phyloP scores from a whole-genome alignment of 2,329 filamentous ascomycete species.

The Dactylellina parvicollis region DNA sequence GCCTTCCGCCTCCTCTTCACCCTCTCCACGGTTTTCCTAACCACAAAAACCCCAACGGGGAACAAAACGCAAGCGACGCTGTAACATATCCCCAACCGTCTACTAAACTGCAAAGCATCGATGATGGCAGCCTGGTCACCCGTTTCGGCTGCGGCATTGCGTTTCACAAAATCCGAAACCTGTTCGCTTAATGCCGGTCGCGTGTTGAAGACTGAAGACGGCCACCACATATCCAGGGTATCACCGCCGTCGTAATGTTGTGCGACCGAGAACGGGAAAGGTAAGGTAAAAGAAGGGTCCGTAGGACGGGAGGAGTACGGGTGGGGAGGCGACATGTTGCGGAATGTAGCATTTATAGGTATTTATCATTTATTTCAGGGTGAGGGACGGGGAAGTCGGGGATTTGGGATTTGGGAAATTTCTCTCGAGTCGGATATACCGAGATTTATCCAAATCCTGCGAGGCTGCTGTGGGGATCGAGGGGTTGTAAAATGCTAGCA shows the following conservation, averaged over 20 bases:
- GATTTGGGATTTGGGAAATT: too few relatives aligned
- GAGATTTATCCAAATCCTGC: too few relatives aligned
- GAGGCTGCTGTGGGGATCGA: too few relatives aligned
- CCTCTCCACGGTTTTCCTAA: constrained; percentile 16
- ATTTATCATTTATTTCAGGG: background rate
- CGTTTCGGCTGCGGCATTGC: background rate
- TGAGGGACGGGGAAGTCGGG: background rate
- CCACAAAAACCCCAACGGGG: constrained; percentile 31
- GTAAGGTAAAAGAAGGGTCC: background rate
- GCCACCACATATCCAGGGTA: constrained; percentile 42
- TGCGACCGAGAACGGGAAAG: constrained; percentile 14
- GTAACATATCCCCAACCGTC: constrained; percentile 37
- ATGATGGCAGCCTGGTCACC: constrained; percentile 25
- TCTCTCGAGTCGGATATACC: too few relatives aligned
- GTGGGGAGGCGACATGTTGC: constrained; percentile 26
- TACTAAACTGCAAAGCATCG: constrained; percentile 27
- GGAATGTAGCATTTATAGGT: constrained; percentile 1
- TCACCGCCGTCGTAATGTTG: constrained; percentile 10
- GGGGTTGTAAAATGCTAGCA: background rate
- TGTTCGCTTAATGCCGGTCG: constrained; percentile 33
- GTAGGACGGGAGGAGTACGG: constrained; percentile 12
- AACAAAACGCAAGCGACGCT: constrained; percentile 34
- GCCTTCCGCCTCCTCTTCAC: constrained; percentile 13
- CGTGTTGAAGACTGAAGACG: constrained; percentile 41
- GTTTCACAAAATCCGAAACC: constrained; percentile 42